Evolutionary conservation across 2,329 filamentous ascomycete species (phyloP), one percentile per base, ranked within the genome.

Genomic region (Sclerotinia sclerotiorum): DNA sequence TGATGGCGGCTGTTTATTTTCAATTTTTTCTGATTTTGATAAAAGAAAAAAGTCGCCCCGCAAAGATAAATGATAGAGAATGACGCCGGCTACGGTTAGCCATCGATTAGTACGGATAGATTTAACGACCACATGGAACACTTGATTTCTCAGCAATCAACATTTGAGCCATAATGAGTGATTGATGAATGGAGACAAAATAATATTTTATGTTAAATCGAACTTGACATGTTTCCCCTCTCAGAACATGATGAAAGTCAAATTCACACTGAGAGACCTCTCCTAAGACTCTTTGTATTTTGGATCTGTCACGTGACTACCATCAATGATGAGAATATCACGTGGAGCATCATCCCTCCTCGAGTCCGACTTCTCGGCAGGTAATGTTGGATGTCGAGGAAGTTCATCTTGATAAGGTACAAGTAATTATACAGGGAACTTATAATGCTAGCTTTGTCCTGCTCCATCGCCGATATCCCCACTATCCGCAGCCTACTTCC

Each of bases 1-100:
- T 85, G 27, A 73, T 80, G 74, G 71, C 70, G 70, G 69, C 19
- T 58, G 70, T 51, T 60, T 61, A 27, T 82, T 35, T 35, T 71
- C 77, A 72, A 68, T 62, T 66, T 60, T 68, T 48, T 44, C 65
- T 68, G 65, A 70, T 71, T 70, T 69, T 70, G 73, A 75, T 74
- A 72, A 73, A 55, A 55, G 44, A 76, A 74, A 73, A 73, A 67
- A 64, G 51, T 65, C 63, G 69, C 73, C 74, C 74, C 72, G 70
- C 73, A 63, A 48, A 64, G 62, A 69, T 69, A 66, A 60, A 70
- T 68, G 57, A 68, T 69, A 57, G 35, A 64, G 44, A 48, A 55
- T 65, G 63, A 65, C 63, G 52, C 49, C 32, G 27, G 24, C 42
- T 68, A 67, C 56, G 57, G 64, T 69, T 27, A 29, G 5, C 63